Percentiles rank a stretch among this genome's conserved stretches.
Evolutionary conservation across 108 stramenopile species (phyloP).

Genomic region (Skeletonema menzelii): DNA sequence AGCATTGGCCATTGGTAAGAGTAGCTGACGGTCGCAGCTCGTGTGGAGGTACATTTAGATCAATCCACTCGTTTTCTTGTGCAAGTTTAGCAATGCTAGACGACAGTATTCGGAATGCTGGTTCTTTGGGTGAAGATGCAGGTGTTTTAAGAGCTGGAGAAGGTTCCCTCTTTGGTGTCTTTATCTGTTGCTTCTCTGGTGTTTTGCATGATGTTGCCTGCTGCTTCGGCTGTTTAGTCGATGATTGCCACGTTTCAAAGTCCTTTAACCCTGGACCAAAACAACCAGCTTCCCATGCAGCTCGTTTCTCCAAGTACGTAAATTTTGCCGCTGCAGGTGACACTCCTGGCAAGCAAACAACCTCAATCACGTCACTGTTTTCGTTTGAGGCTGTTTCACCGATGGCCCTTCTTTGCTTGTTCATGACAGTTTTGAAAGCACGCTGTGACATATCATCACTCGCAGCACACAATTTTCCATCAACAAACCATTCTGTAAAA

Average conservation of each 20-base stretch:
- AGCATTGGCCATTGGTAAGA: constrained; percentile 85
- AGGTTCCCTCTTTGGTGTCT: neutral
- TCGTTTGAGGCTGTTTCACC: neutral
- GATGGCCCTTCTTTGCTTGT: constrained; percentile 22
- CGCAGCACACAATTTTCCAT: constrained; percentile 51
- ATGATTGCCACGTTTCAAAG: constrained; percentile 32
- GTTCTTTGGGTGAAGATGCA: constrained; percentile 19
- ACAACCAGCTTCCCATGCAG: constrained; percentile 68
- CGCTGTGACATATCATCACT: constrained; percentile 49
- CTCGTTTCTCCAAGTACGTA: constrained; percentile 71
- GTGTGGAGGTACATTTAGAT: constrained; percentile 68
- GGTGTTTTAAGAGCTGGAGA: neutral
- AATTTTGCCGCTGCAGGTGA: constrained; percentile 76
- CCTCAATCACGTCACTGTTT: constrained; percentile 21
- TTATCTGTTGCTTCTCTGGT: neutral
- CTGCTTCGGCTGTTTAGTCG: neutral
- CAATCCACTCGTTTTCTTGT: constrained; percentile 56
- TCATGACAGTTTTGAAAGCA: constrained; percentile 38
- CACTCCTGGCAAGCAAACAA: constrained; percentile 56
- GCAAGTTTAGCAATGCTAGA: constrained; percentile 38
- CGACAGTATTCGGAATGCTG: constrained; percentile 23
- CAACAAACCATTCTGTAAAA: constrained; percentile 65
- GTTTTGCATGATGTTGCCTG: neutral
- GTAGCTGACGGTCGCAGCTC: constrained; percentile 83
- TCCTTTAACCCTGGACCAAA: constrained; percentile 70